These are phyloP conservation scores for Serendipita sp. DNA, from an alignment of 768 basidiomycete species.

Conservation along the genomic window DNA sequence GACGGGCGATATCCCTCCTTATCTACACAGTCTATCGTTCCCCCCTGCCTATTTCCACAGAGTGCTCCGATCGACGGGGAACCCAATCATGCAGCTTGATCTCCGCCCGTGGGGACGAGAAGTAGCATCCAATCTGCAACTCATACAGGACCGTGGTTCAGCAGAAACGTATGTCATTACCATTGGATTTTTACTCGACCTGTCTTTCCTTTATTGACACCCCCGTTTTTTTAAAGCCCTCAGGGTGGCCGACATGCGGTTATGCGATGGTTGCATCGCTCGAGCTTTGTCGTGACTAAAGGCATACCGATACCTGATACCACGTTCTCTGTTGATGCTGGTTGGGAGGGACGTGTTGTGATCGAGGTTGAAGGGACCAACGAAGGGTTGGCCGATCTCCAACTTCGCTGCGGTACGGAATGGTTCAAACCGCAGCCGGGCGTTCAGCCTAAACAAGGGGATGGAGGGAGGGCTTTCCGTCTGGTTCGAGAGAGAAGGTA, in stretches of 20 bases:
- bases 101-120: constrained; percentile 65
- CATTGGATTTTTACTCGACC: not conserved
- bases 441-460: constrained; percentile 25
- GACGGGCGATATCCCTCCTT: constrained; percentile 62
- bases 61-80: constrained; percentile 42
- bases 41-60: constrained; percentile 83
- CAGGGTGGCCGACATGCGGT: constrained; percentile 67
- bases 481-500: constrained; percentile 70
- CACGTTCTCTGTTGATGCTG: constrained; percentile 44
- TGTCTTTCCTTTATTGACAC: constrained; percentile 8
- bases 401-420: constrained; percentile 50
- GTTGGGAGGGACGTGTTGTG: constrained; percentile 72
- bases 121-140: constrained; percentile 53
- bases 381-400: constrained; percentile 65
- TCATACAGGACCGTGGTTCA: constrained; percentile 58
- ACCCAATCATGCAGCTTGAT: constrained; percentile 51
- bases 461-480: constrained; percentile 43
- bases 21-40: constrained; percentile 64
- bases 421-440: constrained; percentile 40
- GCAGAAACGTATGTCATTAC: constrained; percentile 58
- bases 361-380: constrained; percentile 81
- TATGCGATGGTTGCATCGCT: constrained; percentile 72
- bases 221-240: constrained; percentile 32
- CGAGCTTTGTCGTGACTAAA: constrained; percentile 47
- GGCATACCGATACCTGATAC: constrained; percentile 38